Percentiles rank a stretch among this genome's conserved stretches.
phyloP scores from a whole-genome alignment of 148 eudicot genomes.

The Selenicereus undatus region DNA sequence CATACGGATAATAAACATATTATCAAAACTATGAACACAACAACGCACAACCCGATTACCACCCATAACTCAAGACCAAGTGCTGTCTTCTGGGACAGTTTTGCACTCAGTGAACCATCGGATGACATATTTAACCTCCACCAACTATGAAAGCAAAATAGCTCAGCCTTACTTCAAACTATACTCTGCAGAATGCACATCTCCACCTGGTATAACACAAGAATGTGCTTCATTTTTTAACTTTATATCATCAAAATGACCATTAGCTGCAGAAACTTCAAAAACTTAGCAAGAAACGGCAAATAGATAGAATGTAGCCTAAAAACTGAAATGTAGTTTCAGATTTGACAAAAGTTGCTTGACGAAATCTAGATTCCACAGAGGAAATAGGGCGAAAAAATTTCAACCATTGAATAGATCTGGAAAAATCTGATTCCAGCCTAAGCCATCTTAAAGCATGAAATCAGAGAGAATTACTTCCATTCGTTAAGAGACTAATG shows the following conservation, averaged over 20 bases:
- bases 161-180: constrained; percentile 9
- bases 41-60: constrained; percentile 55
- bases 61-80: constrained; percentile 65
- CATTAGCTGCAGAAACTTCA: background rate
- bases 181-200: constrained; percentile 23
- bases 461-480: background rate
- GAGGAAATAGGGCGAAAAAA: background rate
- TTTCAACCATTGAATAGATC: constrained; percentile 12
- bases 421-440: constrained; percentile 11
- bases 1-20: constrained; percentile 57
- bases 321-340: background rate
- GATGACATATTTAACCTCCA: constrained; percentile 22
- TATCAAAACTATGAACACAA: constrained; percentile 58
- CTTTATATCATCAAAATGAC: background rate
- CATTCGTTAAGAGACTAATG: background rate
- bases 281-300: background rate
- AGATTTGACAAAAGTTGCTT: background rate
- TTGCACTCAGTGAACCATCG: constrained; percentile 24
- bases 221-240: background rate
- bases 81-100: constrained; percentile 31
- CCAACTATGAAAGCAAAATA: constrained; percentile 10
- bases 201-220: constrained; percentile 26
- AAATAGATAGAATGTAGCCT: background rate
- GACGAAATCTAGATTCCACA: background rate
- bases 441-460: background rate